Conservation (phyloP, 2,329 filamentous ascomycete genomes). For the Colletotrichum magnum region DNA sequence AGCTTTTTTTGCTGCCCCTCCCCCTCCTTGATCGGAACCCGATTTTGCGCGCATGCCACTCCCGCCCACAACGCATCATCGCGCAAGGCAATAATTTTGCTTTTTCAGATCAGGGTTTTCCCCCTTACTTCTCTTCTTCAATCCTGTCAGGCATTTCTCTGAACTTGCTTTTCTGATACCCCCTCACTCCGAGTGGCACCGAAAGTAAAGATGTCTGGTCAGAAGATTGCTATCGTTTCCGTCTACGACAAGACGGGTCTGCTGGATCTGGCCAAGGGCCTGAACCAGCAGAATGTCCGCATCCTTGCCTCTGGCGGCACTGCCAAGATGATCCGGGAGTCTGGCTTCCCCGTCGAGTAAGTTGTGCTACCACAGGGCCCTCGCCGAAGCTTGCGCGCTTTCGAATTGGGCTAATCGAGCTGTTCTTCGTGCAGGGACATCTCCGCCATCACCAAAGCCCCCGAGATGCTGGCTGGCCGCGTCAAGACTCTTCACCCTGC, state of each 20-base stretch:
- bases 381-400: background rate
- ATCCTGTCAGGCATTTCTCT: no score
- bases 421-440: conserved; percentile 77
- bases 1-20: conserved; percentile 34
- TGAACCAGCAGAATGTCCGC: conserved; percentile 89
- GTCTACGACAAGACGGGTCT: conserved; percentile 99
- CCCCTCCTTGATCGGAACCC: conserved; percentile 40
- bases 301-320: conserved; percentile 96
- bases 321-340: conserved; percentile 95
- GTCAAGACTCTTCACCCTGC: conserved; percentile 96
- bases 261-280: conserved; percentile 90
- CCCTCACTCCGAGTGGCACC: conserved; percentile 26
- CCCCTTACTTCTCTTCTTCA: conserved; percentile 2
- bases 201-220: conserved; percentile 49
- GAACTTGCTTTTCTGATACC: background rate
- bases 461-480: conserved; percentile 92
- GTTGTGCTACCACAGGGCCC: conserved; percentile 49
- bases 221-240: conserved; percentile 89
- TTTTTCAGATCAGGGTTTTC: background rate
- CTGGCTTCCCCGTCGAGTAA: conserved; percentile 94
- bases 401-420: conserved; percentile 2
- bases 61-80: conserved; percentile 36
- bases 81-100: conserved; percentile 35
- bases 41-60: conserved; percentile 37
- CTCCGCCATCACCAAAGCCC: conserved; percentile 95